phyloP scores from a whole-genome alignment of 2,329 filamentous ascomycete genomes.

The Penicillium paneum region DNA sequence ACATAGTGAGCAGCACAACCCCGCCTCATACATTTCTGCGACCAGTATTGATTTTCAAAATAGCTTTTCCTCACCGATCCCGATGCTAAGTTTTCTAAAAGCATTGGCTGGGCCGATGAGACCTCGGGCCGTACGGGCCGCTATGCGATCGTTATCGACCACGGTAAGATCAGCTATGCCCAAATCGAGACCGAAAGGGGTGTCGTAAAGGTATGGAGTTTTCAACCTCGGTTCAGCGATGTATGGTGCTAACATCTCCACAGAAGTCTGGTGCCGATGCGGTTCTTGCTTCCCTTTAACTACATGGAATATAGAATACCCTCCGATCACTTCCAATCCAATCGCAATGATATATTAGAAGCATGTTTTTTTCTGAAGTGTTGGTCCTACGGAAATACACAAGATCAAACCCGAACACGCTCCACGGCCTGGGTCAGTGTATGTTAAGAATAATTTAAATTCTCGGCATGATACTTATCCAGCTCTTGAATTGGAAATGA shows the following conservation, averaged over 20 bases:
- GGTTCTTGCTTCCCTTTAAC: constrained; percentile 33
- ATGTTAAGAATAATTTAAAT: no score
- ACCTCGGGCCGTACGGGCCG: constrained; percentile 63
- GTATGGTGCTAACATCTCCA: not conserved
- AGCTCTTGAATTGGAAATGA: not conserved
- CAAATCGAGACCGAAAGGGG: constrained; percentile 60
- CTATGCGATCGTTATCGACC: constrained; percentile 75
- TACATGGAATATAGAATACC: not conserved
- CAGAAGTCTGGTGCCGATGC: constrained; percentile 35
- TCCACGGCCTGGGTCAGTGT: not conserved
- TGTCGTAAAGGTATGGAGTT: constrained; percentile 29
- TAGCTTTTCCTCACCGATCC: constrained; percentile 72
- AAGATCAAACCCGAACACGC: not conserved
- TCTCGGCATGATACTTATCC: not conserved
- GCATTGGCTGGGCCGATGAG: constrained; percentile 66
- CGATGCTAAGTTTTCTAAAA: constrained; percentile 68
- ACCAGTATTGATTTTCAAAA: not conserved
- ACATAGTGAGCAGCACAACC: constrained; percentile 47
- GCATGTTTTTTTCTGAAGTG: not conserved
- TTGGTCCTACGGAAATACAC: not conserved
- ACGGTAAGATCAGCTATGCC: constrained; percentile 77
- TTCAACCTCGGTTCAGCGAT: not conserved
- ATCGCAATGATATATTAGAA: not conserved
- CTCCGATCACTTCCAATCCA: not conserved
- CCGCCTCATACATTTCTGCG: not conserved